These are phyloP conservation scores for Berberis thunbergii DNA, from an alignment of 164 flowering plant genomes.

Conservation along the genomic window DNA sequence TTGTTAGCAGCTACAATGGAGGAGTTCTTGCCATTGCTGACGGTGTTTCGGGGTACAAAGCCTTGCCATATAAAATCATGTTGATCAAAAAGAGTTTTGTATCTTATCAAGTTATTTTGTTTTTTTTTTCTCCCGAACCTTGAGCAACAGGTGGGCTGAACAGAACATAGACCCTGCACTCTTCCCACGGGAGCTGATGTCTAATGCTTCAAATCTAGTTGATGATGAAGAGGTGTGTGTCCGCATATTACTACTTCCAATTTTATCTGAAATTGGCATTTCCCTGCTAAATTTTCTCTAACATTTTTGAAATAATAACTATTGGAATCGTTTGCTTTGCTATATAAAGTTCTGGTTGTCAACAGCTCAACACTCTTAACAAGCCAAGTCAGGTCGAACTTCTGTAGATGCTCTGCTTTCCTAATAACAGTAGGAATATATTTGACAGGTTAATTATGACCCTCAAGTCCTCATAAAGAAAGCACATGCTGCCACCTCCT, in stretches of 20 bases:
- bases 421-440: slow-evolving; percentile 5
- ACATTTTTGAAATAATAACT: background rate
- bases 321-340: background rate
- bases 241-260: background rate
- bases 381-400: background rate
- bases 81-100: background rate
- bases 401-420: background rate
- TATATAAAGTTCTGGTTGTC: background rate
- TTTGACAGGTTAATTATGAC: slow-evolving; percentile 54
- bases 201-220: slow-evolving; percentile 53
- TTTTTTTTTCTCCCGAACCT: background rate
- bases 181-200: slow-evolving; percentile 65
- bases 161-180: slow-evolving; percentile 76
- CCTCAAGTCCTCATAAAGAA: slow-evolving; percentile 63
- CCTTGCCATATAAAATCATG: background rate
- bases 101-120: background rate
- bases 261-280: too few species aligned
- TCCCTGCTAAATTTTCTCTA: background rate
- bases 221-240: slow-evolving; percentile 56
- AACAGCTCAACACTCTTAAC: background rate
- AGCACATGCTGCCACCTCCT: slow-evolving; percentile 82
- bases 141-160: slow-evolving; percentile 74
- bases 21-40: slow-evolving; percentile 89
- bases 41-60: slow-evolving; percentile 84
- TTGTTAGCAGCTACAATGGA: slow-evolving; percentile 58